Conservation (phyloP, 2,329 filamentous ascomycete genomes). For the Coniosporium tulheliwenetii region DNA sequence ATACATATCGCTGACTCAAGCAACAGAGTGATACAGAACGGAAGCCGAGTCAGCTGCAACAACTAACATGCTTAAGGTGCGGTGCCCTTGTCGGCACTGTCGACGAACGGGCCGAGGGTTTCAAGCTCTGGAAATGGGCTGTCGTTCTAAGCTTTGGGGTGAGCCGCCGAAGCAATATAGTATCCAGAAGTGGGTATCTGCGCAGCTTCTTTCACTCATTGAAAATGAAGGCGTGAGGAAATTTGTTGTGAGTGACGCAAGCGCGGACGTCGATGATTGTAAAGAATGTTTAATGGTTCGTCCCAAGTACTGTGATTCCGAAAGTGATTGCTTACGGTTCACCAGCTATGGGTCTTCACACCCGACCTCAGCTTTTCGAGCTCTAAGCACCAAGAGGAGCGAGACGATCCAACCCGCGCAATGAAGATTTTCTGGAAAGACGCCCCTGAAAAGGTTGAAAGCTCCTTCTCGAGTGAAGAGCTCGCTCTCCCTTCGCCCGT, state of each 20-base stretch:
- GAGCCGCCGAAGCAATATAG: constrained; percentile 5
- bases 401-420: constrained; percentile 28
- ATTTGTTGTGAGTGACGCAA: constrained; percentile 45
- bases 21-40: constrained; percentile 6
- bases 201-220: constrained; percentile 38
- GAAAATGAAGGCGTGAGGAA: constrained; percentile 40
- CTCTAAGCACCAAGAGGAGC: constrained; percentile 10
- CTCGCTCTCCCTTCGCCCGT: constrained; percentile 34
- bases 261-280: no score
- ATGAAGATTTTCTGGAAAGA: constrained; percentile 39
- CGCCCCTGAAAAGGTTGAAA: constrained; percentile 18
- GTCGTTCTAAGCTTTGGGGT: constrained; percentile 13
- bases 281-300: constrained; percentile 1
- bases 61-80: constrained; percentile 23
- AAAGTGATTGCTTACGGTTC: background rate
- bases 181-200: constrained; percentile 31
- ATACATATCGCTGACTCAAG: constrained; percentile 1
- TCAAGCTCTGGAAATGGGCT: constrained; percentile 34
- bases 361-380: constrained; percentile 41
- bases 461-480: constrained; percentile 29
- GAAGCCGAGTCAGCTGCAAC: constrained; percentile 1
- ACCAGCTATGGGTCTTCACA: constrained; percentile 44
- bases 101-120: constrained; percentile 28
- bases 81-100: constrained; percentile 19
- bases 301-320: background rate